Percentiles rank a stretch among this genome's conserved stretches.
Conservation (phyloP, 2,329 filamentous ascomycete species). For the Leptodontidium sp. region DNA sequence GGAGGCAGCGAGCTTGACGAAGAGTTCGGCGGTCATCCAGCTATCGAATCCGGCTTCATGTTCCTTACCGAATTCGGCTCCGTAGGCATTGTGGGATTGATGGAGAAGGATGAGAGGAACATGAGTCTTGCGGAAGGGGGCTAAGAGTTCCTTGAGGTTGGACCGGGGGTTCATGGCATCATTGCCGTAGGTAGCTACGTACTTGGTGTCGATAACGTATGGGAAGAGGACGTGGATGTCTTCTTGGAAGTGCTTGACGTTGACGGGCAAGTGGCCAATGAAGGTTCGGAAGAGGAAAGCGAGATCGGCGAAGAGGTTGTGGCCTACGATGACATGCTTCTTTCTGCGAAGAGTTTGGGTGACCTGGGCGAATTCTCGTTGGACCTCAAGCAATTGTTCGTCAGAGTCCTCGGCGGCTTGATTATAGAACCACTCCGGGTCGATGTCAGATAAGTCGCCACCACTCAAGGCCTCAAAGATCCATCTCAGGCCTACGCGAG, state of each 20-base stretch:
- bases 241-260: conserved; percentile 59
- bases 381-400: conserved; percentile 50
- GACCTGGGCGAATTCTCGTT: conserved; percentile 43
- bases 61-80: conserved; percentile 34
- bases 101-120: conserved; percentile 53
- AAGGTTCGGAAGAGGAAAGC: conserved; percentile 71
- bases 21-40: conserved; percentile 54
- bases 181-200: conserved; percentile 54
- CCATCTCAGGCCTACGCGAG: conserved; percentile 43
- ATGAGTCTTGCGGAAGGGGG: conserved; percentile 50
- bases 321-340: conserved; percentile 61
- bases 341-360: conserved; percentile 41
- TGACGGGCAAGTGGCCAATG: conserved; percentile 62
- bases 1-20: conserved; percentile 46
- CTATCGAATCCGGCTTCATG: conserved; percentile 71
- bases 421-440: conserved; percentile 51
- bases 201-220: conserved; percentile 67
- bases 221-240: conserved; percentile 57
- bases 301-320: conserved; percentile 72
- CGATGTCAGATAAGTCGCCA: conserved; percentile 43
- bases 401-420: conserved; percentile 45
- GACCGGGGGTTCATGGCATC: conserved; percentile 52
- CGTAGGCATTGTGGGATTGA: conserved; percentile 45
- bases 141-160: conserved; percentile 57
- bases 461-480: conserved; percentile 46